Base-by-base conservation (phyloP, 805 yeast genomes). In the Sugiyamaella lignohabitans region DNA sequence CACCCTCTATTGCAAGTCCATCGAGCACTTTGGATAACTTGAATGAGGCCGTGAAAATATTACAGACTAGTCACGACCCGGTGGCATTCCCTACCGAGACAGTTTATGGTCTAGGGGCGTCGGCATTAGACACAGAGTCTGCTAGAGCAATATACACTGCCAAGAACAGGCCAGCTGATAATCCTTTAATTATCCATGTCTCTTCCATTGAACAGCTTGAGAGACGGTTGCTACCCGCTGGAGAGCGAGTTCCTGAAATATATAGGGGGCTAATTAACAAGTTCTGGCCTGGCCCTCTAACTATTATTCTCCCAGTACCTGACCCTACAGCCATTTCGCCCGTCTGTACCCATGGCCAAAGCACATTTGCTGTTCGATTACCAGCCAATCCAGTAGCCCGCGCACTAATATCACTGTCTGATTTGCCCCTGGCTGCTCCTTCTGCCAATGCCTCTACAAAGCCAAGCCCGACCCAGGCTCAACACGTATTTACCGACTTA, bases 41-140 rank as follows among this genome's bases (percentile, higher is more conserved):
- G 1, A 43, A 63, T 8, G 64, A 64, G 17, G 97, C 96, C 4
- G 80, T 87, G 0, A 56, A 67, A 1, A 65, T 80, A 3, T 63
- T 88, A 3, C 62, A 68, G 16, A 63, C 64, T 2, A 68, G 82
- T 0, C 61, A 73, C 34, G 69, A 79, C 22, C 87, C 82, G 0
- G 88, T 93, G 11, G 98, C 91, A 0, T 89, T 93, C 58, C 98
- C 98, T 1, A 87, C 98, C 0, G 98, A 93, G 61, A 93, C 98
- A 0, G 98, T 93, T 0, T 93, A 93, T 63, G 98, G 98, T 0
- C 72, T 93, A 1, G 98, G 96, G 0, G 98, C 93, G 1, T 82
- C 89, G 2, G 85, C 95, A 0, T 68, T 86, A 42, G 73, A 71
- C 45, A 87, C 87, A 45, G 78, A 76, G 3, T 76, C 94, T 0